phyloP scores from a whole-genome alignment of 75 land plant species.

The Cryptomeria japonica region DNA sequence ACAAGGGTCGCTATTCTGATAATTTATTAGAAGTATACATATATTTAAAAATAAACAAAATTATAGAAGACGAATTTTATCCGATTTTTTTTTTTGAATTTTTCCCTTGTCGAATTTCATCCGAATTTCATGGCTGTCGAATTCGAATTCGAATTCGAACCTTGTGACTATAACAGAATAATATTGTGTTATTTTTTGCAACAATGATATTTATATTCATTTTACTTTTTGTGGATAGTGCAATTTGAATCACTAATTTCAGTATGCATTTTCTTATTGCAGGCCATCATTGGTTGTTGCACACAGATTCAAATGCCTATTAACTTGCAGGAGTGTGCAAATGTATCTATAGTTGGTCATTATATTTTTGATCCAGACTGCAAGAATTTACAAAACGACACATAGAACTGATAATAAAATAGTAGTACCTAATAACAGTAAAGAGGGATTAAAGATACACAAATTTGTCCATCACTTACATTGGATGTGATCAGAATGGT shows the following conservation, averaged over 20 bases:
- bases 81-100: too few relatives aligned
- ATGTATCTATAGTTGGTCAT: slow-evolving; percentile 41
- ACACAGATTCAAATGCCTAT: slow-evolving; percentile 33
- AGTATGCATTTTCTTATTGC: slow-evolving; percentile 12
- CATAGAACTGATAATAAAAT: background rate
- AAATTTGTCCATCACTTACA: background rate
- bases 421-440: background rate
- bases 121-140: too few relatives aligned
- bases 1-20: too few relatives aligned
- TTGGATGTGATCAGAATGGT: background rate
- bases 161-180: too few relatives aligned
- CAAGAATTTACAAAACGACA: background rate
- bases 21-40: too few relatives aligned
- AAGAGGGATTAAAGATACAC: slow-evolving; percentile 1
- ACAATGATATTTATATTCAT: background rate
- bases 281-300: slow-evolving; percentile 21
- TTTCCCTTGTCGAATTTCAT: too few relatives aligned
- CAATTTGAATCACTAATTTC: background rate
- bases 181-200: too few relatives aligned
- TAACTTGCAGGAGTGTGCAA: slow-evolving; percentile 30
- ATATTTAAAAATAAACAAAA: too few relatives aligned
- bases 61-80: too few relatives aligned
- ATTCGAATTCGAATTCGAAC: too few relatives aligned
- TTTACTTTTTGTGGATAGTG: background rate
- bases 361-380: slow-evolving; percentile 12